phyloP scores from a whole-genome alignment of 208 protist genomes.

The Crithidia mellificae region DNA sequence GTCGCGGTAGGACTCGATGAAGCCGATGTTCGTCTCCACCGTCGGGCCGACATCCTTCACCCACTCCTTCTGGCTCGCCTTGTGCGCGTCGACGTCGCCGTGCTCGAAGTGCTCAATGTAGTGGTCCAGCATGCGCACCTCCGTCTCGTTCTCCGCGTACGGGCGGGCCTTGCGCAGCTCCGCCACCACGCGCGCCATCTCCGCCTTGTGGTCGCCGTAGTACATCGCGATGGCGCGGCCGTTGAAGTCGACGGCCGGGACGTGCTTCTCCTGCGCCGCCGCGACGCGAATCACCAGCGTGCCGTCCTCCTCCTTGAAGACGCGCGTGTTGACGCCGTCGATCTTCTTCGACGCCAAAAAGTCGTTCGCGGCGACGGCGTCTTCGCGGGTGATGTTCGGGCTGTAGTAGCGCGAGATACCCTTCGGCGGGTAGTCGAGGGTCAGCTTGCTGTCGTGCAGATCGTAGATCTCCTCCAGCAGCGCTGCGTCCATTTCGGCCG shows the following conservation, averaged over 20 bases:
- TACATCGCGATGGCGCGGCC: constrained; percentile 57
- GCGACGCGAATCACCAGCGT: constrained; percentile 57
- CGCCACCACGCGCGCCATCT: constrained; percentile 67
- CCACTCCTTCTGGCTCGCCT: constrained; percentile 87
- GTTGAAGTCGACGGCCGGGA: constrained; percentile 50
- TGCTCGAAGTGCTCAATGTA: constrained; percentile 83
- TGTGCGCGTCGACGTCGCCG: constrained; percentile 87
- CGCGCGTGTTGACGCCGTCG: constrained; percentile 77
- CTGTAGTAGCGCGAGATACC: constrained; percentile 88
- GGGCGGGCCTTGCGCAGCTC: constrained; percentile 51
- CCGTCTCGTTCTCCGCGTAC: constrained; percentile 76
- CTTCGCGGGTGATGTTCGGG: constrained; percentile 63
- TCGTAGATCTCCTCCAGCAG: constrained; percentile 73
- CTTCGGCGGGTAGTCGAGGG: constrained; percentile 71
- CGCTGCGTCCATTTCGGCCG: constrained; percentile 21
- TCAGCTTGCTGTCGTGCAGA: constrained; percentile 42
- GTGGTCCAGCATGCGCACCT: constrained; percentile 88
- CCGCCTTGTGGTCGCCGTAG: constrained; percentile 77
- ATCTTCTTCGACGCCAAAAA: constrained; percentile 68
- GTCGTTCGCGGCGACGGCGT: constrained; percentile 75
- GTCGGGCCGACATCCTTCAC: constrained; percentile 88
- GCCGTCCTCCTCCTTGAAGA: constrained; percentile 65
- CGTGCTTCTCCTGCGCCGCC: constrained; percentile 35
- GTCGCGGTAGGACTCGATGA: constrained; percentile 94
- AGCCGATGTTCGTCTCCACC: constrained; percentile 95